Evolutionary conservation across 108 stramenopile genomes (phyloP).

Genomic region (Skeletonema potamos): DNA sequence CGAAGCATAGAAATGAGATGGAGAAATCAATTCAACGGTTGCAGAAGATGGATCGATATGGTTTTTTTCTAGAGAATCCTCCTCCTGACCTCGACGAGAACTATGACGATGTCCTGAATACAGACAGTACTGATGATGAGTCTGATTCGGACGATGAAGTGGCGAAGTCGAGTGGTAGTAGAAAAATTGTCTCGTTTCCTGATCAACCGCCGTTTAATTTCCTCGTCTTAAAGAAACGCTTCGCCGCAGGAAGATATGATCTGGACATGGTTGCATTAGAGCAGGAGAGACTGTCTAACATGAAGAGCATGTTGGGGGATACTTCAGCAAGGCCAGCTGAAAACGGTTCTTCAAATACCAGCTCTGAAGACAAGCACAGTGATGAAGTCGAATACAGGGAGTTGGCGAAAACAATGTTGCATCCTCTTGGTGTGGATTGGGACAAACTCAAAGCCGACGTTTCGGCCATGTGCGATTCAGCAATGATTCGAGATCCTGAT

Average conservation of each 20-base stretch:
- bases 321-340: constrained; percentile 1
- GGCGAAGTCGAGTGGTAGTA: not conserved
- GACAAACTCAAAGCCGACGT: constrained; percentile 69
- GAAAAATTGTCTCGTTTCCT: constrained; percentile 36
- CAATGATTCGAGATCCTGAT: constrained; percentile 49
- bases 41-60: constrained; percentile 74
- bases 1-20: constrained; percentile 72
- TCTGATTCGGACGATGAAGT: constrained; percentile 1
- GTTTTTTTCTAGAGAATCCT: constrained; percentile 63
- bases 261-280: constrained; percentile 54
- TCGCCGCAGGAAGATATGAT: constrained; percentile 65
- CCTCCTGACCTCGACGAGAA: constrained; percentile 68
- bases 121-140: constrained; percentile 8
- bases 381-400: constrained; percentile 18
- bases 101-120: constrained; percentile 29
- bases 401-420: constrained; percentile 42
- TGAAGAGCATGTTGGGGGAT: constrained; percentile 36
- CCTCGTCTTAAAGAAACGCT: constrained; percentile 59
- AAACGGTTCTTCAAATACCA: not conserved
- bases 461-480: constrained; percentile 70
- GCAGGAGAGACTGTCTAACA: constrained; percentile 43
- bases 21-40: constrained; percentile 62
- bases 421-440: constrained; percentile 76
- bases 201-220: constrained; percentile 66
- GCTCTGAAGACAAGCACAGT: not conserved